Evolutionary conservation across 805 yeast species (phyloP), one percentile per base, ranked within the genome.

Genomic region (Isabelozyma rhagii): DNA sequence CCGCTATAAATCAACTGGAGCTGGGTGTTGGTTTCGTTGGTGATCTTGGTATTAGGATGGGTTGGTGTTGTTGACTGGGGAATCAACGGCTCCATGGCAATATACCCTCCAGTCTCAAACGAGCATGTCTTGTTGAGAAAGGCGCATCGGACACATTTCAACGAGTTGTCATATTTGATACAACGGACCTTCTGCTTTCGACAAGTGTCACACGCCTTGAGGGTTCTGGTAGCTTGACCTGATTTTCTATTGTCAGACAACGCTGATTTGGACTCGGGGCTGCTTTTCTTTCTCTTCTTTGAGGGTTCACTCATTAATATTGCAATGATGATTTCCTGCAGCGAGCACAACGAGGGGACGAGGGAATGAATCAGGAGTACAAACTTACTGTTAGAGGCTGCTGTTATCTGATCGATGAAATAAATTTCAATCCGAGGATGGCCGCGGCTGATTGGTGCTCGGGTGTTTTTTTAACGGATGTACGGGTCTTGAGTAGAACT

Each of bases 181-280:
- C 91, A 85, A 50, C 87, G 66, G 0, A 89, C 79, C 67, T 82
- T 82, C 52, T 78, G 82, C 45, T 71, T 74, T 42, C 86, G 70
- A 58, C 87, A 82, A 7, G 71, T 59, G 6, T 74, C 75, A 61
- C 87, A 82, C 0, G 87, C 87, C 45, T 68, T 70, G 1, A 77
- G 56, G 0, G 84, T 80, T 41, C 87, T 55, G 7, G 69, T 60
- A 1, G 69, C 71, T 43, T 63, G 69, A 2, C 63, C 67, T 41
- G 55, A 48, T 40, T 51, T 53, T 45, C 68, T 45, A 39, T 55
- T 58, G 9, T 47, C 52, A 29, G 36, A 6, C n/a, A 31, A 31
- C 36, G 10, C n/a, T 9, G 36, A 13, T 13, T 31, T 31, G n/a
- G 36, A 5, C n/a, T 31, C 36, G n/a, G 36, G 36, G n/a, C 36